Conservation (phyloP, 2,329 filamentous ascomycete genomes). For the Colletotrichum cuscutae region DNA sequence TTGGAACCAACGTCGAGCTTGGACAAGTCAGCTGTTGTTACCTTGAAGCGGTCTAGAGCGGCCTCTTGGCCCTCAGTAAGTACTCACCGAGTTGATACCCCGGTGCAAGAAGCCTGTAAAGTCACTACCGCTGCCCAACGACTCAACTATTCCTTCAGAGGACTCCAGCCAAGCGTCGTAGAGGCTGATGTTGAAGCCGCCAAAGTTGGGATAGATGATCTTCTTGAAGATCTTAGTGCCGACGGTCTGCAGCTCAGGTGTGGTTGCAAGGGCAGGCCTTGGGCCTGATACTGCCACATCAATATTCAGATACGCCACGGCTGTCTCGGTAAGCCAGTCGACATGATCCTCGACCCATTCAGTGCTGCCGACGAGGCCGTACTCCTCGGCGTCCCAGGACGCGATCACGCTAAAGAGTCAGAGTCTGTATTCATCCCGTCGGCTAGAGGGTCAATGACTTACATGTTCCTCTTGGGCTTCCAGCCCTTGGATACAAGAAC, state of each 20-base stretch:
- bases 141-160: slow-evolving; percentile 51
- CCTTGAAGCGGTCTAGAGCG: slow-evolving; percentile 39
- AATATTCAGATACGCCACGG: slow-evolving; percentile 84
- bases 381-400: slow-evolving; percentile 79
- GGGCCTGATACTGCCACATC: slow-evolving; percentile 74
- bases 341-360: slow-evolving; percentile 90
- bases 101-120: slow-evolving; percentile 74
- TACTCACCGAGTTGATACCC: slow-evolving; percentile 51
- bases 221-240: slow-evolving; percentile 71
- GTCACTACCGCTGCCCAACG: slow-evolving; percentile 74
- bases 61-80: slow-evolving; percentile 24
- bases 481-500: slow-evolving; percentile 77
- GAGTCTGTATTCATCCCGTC: not conserved
- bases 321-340: slow-evolving; percentile 76
- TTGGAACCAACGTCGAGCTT: slow-evolving; percentile 68
- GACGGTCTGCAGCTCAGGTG: slow-evolving; percentile 74
- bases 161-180: slow-evolving; percentile 53
- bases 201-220: slow-evolving; percentile 69
- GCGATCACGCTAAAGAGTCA: slow-evolving; percentile 71
- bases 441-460: not conserved
- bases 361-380: slow-evolving; percentile 81
- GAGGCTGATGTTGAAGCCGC: slow-evolving; percentile 53
- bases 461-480: slow-evolving; percentile 77
- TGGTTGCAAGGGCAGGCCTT: slow-evolving; percentile 65
- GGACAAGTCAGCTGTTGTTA: slow-evolving; percentile 42